Percentiles rank a stretch among this genome's conserved stretches.
phyloP scores from a whole-genome alignment of 306 rosid species.

The Sphenostylis stenocarpa region DNA sequence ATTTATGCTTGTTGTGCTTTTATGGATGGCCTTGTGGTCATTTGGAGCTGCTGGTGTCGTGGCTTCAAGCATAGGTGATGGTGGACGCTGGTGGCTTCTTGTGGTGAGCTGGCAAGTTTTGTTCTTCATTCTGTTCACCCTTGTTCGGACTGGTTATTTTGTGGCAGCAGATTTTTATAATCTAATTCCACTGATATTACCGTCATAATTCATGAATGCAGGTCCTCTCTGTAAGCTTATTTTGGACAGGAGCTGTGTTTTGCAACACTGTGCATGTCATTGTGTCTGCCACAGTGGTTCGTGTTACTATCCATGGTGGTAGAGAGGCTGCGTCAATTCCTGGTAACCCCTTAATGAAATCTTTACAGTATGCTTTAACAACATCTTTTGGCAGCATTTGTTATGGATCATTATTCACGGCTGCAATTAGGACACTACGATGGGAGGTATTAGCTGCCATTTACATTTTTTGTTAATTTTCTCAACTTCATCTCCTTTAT shows the following conservation, averaged over 20 bases:
- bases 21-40: constrained; percentile 93
- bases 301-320: constrained; percentile 78
- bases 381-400: constrained; percentile 98
- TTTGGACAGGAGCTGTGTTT: constrained; percentile 97
- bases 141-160: constrained; percentile 32
- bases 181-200: constrained; percentile 32
- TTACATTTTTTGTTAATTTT: constrained; percentile 14
- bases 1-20: constrained; percentile 80
- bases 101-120: constrained; percentile 99
- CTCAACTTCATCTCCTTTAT: constrained; percentile 15
- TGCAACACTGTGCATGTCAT: constrained; percentile 93
- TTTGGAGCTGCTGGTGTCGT: constrained; percentile 98
- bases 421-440: constrained; percentile 89
- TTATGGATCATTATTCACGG: constrained; percentile 97
- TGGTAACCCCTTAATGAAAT: constrained; percentile 61
- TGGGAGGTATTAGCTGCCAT: constrained; percentile 69
- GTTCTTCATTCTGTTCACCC: constrained; percentile 52
- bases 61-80: constrained; percentile 89
- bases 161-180: constrained; percentile 11
- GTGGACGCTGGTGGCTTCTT: constrained; percentile 99
- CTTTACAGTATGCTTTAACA: constrained; percentile 73
- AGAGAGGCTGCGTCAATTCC: constrained; percentile 66
- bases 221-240: constrained; percentile 93
- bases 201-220: constrained; percentile 39
- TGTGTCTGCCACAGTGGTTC: constrained; percentile 93